A percentile compares a stretch with the other conserved stretches of the same genome.
These are phyloP conservation scores for Styphnolobium japonicum DNA, from an alignment of 306 rosid genomes.

Conservation along the genomic window DNA sequence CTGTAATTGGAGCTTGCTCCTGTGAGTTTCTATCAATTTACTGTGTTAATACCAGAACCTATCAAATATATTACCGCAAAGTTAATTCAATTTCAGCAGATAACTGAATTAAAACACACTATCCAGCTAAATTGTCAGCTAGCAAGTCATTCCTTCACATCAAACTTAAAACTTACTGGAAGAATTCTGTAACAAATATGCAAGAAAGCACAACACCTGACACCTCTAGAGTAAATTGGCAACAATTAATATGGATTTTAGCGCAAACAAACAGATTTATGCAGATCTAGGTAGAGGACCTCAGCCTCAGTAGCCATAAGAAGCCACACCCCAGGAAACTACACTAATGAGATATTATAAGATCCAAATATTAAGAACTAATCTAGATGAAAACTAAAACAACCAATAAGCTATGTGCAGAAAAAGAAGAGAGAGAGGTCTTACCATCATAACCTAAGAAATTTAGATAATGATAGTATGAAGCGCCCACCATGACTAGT, in stretches of 20 bases:
- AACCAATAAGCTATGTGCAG: not conserved
- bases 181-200: slow-evolving; percentile 5
- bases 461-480: slow-evolving; percentile 96
- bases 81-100: not conserved
- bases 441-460: slow-evolving; percentile 99
- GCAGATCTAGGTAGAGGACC: not conserved
- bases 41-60: no score
- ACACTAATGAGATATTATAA: not conserved
- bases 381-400: not conserved
- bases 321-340: slow-evolving; percentile 22
- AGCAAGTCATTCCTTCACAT: not conserved
- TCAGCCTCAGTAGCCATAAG: not conserved
- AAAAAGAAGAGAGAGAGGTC: not conserved
- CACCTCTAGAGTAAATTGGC: not conserved
- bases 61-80: not conserved
- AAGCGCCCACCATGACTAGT: slow-evolving; percentile 90
- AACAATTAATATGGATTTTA: not conserved
- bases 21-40: no score
- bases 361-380: not conserved
- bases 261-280: slow-evolving; percentile 7
- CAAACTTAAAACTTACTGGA: not conserved
- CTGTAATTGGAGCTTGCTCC: no score
- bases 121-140: not conserved
- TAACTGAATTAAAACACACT: not conserved
- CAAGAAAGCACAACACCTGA: not conserved